Base-by-base conservation (phyloP, 768 basidiomycete species). In the Rhizopogon rudus region DNA sequence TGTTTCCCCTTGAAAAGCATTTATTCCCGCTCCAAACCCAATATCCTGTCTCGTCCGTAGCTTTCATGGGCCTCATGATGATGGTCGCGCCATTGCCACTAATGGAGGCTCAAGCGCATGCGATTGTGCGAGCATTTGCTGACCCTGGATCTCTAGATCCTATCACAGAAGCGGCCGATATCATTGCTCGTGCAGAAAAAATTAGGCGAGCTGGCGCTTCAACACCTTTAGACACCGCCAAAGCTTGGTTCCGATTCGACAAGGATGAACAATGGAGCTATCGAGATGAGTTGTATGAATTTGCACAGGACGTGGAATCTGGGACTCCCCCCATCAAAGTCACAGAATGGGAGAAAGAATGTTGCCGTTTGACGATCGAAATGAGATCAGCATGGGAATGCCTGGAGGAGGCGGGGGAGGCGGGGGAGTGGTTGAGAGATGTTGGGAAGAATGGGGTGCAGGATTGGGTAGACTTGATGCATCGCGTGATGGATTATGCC, bases 51-150 rank as follows among this genome's bases (percentile, higher is more conserved):
- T 65, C 74, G 1, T 78, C 77, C 5, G 63, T 91, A 41, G 86
- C 82, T 7, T 90, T 93, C 67, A 71, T 88, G 46, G 82, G 87
- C 1, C 77, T 91, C 10, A 75, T 75, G 0, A 65, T 74, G 31
- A 72, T 74, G 29, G 82, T 91, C 20, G 78, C 78, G 0, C 93
- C 92, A 3, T 80, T 95, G 55, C 91, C 91, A 1, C 63, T 93
- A 0, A 75, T 86, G 44, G 91, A 96, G 68, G 82, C 81, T 0
- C 93, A 95, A 69, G 85, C 86, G 0, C 81, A 79, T 0, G 86
- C 82, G 2, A 76, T 82, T 8, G 65, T 84, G 20, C 74, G 75
- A 20, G 81, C 78, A 0, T 86, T 89, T 55, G 72, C 72, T 17
- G 60, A 82, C 50, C 82, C 81, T 1, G 64, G 65, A 28, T 67